A percentile compares a stretch with the other conserved stretches of the same genome.
Conservation (phyloP, 2,329 filamentous ascomycete species). For the Cordyceps sp. region DNA sequence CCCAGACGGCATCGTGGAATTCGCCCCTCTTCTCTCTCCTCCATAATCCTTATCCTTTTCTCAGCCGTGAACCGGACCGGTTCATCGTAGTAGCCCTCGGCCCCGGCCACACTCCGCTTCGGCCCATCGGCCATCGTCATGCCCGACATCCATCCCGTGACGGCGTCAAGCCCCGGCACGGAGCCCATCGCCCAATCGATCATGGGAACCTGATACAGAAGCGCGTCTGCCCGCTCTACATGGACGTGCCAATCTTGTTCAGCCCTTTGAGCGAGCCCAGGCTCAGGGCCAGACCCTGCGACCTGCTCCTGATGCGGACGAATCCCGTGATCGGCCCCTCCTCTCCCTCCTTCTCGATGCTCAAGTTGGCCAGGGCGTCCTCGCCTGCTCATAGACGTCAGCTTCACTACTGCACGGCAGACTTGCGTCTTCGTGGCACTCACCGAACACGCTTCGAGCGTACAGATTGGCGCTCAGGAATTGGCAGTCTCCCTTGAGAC, state of each 20-base stretch:
- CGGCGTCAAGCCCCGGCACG: no score
- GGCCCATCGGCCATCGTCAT: no score
- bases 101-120: no score
- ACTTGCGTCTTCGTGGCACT: no score
- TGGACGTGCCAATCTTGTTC: slow-evolving; percentile 51
- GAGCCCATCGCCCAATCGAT: no score
- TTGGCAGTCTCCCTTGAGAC: slow-evolving; percentile 91
- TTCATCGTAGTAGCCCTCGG: no score
- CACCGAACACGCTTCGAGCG: slow-evolving; percentile 94
- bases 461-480: slow-evolving; percentile 96
- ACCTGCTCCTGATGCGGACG: slow-evolving; percentile 92
- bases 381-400: slow-evolving; percentile 68
- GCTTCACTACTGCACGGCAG: no score
- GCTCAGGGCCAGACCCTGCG: slow-evolving; percentile 85
- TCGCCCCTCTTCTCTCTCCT: no score
- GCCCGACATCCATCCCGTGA: no score
- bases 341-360: slow-evolving; percentile 93
- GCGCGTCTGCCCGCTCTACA: background rate
- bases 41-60: no score
- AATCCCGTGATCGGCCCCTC: slow-evolving; percentile 93
- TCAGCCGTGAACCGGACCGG: no score
- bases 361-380: slow-evolving; percentile 93
- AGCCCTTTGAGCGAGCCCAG: slow-evolving; percentile 88
- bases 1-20: no score
- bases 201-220: background rate